Evolutionary conservation across 768 basidiomycete species (phyloP).

Genomic region (Pisolithus tinctorius): DNA sequence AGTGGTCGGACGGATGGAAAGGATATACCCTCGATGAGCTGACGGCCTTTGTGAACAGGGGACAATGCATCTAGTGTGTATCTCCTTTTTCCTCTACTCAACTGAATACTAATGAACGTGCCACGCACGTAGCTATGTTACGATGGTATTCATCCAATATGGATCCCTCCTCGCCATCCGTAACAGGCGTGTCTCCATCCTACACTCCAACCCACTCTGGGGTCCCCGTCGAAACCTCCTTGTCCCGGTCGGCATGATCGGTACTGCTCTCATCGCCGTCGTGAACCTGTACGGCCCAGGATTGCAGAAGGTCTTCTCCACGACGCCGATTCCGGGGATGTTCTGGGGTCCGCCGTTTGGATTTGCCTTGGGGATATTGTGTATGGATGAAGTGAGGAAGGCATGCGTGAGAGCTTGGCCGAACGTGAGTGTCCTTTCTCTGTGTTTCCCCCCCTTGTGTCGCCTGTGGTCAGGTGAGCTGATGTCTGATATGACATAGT

Average conservation of each 20-base stretch:
- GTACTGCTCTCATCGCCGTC: slow-evolving; percentile 37
- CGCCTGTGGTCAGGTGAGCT: slow-evolving; percentile 1
- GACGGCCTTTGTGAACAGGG: slow-evolving; percentile 30
- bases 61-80: slow-evolving; percentile 41
- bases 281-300: slow-evolving; percentile 39
- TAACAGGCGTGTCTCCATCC: slow-evolving; percentile 37
- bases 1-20: slow-evolving; percentile 32
- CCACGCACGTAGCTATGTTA: slow-evolving; percentile 31
- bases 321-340: slow-evolving; percentile 37
- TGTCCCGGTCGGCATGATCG: slow-evolving; percentile 32
- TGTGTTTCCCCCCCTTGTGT: background rate
- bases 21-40: slow-evolving; percentile 26
- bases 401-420: slow-evolving; percentile 38
- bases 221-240: slow-evolving; percentile 38
- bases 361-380: slow-evolving; percentile 35
- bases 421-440: slow-evolving; percentile 22
- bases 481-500: slow-evolving; percentile 14
- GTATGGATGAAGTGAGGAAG: slow-evolving; percentile 40
- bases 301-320: slow-evolving; percentile 36
- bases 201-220: slow-evolving; percentile 40
- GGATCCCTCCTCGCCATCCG: slow-evolving; percentile 37
- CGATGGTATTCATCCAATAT: slow-evolving; percentile 42
- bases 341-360: slow-evolving; percentile 44
- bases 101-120: background rate
- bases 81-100: background rate